These are phyloP conservation scores for Rauvolfia tetraphylla DNA, from an alignment of 257 asterid species.

Conservation along the genomic window DNA sequence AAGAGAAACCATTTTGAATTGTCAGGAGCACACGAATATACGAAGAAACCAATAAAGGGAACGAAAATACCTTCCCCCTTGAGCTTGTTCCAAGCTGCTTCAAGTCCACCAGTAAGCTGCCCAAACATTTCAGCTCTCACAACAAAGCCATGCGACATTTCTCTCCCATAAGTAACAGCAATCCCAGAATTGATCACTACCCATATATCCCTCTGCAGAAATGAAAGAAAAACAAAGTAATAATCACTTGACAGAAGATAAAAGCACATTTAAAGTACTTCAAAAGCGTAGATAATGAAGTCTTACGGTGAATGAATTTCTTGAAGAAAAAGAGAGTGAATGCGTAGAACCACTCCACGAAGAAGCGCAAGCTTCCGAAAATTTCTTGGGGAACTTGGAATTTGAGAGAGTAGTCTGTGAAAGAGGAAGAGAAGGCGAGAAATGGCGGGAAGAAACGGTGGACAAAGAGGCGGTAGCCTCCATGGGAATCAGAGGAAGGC, in stretches of 20 bases:
- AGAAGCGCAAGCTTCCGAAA: slow-evolving; percentile 19
- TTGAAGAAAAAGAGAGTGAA: slow-evolving; percentile 49
- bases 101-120: slow-evolving; percentile 84
- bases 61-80: slow-evolving; percentile 78
- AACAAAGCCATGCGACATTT: slow-evolving; percentile 34
- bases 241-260: background rate
- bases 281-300: background rate
- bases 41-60: background rate
- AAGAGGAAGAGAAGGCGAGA: slow-evolving; percentile 35
- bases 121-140: slow-evolving; percentile 96
- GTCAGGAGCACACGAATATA: background rate
- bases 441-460: slow-evolving; percentile 63
- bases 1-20: background rate
- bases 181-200: slow-evolving; percentile 45
- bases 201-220: slow-evolving; percentile 65
- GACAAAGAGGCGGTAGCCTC: slow-evolving; percentile 54
- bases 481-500: slow-evolving; percentile 29
- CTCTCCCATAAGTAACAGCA: slow-evolving; percentile 28
- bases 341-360: slow-evolving; percentile 41
- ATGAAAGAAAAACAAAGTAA: background rate
- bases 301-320: slow-evolving; percentile 58
- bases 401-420: slow-evolving; percentile 17
- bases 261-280: background rate
- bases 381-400: slow-evolving; percentile 31
- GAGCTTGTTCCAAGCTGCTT: slow-evolving; percentile 95